phyloP scores from a whole-genome alignment of 768 basidiomycete species.

The Boletellus sp. region DNA sequence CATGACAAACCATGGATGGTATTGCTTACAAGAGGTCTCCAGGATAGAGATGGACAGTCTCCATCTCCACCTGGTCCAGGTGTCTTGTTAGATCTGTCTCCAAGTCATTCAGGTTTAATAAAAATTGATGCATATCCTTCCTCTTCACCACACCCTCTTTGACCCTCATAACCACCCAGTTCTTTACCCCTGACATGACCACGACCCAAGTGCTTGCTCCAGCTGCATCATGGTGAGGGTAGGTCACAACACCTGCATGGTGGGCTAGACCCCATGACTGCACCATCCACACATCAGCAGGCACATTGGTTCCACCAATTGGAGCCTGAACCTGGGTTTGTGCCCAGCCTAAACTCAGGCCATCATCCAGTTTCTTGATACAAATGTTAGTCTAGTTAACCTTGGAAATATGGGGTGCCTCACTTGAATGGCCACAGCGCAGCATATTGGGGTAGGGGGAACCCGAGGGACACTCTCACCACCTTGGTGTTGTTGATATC shows the following conservation, averaged over 20 bases:
- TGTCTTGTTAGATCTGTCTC: too few relatives aligned
- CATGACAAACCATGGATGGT: too few relatives aligned
- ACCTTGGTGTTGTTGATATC: background rate
- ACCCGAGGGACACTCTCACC: background rate
- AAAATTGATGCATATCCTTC: background rate
- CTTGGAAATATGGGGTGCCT: background rate
- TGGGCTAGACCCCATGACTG: background rate
- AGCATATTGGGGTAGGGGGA: background rate
- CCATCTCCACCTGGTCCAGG: background rate
- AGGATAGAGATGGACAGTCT: background rate
- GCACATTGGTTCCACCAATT: fast-evolving
- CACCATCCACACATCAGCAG: background rate
- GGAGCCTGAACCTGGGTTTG: background rate
- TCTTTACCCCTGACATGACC: background rate
- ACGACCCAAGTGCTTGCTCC: background rate
- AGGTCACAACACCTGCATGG: background rate
- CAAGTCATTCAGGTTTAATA: too few relatives aligned
- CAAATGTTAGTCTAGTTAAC: too few relatives aligned
- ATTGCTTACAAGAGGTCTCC: background rate
- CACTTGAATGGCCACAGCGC: background rate
- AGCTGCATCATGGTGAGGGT: background rate
- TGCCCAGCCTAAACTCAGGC: background rate
- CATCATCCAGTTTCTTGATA: background rate
- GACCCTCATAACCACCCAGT: background rate
- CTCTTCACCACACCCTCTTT: background rate